phyloP scores from a whole-genome alignment of 2,329 filamentous ascomycete genomes.

The Emydomyces testavorans region DNA sequence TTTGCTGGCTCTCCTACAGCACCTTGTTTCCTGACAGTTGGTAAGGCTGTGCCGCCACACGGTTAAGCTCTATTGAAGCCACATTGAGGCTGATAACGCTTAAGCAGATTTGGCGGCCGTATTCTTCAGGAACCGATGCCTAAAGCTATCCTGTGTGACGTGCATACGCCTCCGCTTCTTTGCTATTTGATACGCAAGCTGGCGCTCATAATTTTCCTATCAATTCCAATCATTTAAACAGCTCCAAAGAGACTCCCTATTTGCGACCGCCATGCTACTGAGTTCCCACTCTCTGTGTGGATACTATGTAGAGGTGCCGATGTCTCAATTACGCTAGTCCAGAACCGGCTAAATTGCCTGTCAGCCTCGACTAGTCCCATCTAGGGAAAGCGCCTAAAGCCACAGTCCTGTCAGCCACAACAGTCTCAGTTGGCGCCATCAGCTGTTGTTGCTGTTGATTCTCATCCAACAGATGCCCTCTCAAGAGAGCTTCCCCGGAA shows the following conservation, averaged over 20 bases:
- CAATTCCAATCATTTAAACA: no score
- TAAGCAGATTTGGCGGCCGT: no score
- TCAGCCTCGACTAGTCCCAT: neutral
- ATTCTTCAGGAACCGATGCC: no score
- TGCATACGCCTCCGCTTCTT: neutral
- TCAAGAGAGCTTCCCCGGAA: no score
- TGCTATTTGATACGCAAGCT: no score
- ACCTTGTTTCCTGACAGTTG: neutral
- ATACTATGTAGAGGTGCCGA: neutral
- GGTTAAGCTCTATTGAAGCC: conserved; percentile 3
- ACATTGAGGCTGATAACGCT: neutral
- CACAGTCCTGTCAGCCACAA: neutral
- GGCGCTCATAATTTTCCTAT: no score
- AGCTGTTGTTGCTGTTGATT: neutral
- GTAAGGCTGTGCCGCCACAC: conserved; percentile 5
- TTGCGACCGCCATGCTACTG: no score
- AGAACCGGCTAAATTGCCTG: neutral
- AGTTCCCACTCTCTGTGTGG: no score
- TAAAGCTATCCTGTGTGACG: neutral
- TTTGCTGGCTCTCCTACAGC: no score
- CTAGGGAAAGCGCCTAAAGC: neutral
- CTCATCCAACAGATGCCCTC: conserved; percentile 2
- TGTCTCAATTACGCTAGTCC: neutral
- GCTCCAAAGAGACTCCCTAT: no score
- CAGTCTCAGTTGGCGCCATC: neutral